A percentile compares a stretch with the other conserved stretches of the same genome.
Evolutionary conservation across 1,284 basidiomycete species (phyloP).

Genomic region (Boletus semigastroideus): DNA sequence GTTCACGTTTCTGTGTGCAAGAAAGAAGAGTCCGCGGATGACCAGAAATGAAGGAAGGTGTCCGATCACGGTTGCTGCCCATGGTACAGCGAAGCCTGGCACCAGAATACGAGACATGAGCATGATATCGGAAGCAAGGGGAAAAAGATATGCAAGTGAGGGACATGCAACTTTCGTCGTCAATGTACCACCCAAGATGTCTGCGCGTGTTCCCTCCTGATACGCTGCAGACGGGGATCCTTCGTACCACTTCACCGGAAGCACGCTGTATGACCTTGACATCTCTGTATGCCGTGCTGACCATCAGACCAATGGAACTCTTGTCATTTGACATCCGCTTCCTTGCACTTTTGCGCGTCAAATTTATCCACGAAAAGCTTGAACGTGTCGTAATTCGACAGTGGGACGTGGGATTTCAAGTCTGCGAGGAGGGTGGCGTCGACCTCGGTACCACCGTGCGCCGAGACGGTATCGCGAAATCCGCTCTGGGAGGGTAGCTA

Average conservation of each 20-base stretch:
- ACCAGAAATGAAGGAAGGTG: conserved; percentile 19
- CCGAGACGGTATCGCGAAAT: conserved; percentile 14
- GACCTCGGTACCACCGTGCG: neutral
- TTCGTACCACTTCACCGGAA: conserved; percentile 10
- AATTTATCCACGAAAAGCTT: conserved; percentile 19
- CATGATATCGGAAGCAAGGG: neutral
- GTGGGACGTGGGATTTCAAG: conserved; percentile 17
- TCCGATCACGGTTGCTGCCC: conserved; percentile 15
- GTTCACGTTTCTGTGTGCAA: conserved; percentile 7
- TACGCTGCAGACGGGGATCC: conserved; percentile 12
- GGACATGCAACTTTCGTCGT: conserved; percentile 13
- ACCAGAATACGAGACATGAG: conserved; percentile 3
- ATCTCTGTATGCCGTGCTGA: no score
- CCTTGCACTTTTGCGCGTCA: conserved; percentile 9
- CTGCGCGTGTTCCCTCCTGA: conserved; percentile 7
- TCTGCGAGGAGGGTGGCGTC: conserved; percentile 3
- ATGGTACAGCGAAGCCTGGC: conserved; percentile 16
- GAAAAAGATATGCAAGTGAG: neutral
- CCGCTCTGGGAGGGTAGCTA: neutral
- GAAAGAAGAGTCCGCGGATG: conserved; percentile 24
- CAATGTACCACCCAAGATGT: conserved; percentile 3
- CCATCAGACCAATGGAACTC: no score
- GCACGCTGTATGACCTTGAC: no score
- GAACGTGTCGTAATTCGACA: conserved; percentile 19
- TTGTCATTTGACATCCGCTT: no score